Base-by-base conservation (phyloP, 352 stramenopile genomes). In the Ophiocytium majus region DNA sequence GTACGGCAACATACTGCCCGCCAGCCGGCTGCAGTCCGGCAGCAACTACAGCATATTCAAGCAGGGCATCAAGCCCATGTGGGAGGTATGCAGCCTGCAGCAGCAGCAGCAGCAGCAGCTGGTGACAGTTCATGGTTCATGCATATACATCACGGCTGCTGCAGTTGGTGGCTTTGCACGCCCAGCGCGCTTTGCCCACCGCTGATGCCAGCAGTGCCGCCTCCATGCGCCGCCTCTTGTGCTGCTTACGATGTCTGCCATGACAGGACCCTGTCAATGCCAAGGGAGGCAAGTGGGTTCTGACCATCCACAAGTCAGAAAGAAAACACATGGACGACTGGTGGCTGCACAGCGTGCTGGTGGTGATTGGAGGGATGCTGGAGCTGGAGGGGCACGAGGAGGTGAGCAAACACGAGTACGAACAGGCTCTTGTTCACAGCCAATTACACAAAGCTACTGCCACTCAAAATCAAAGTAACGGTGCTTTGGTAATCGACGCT, bases 31-130 rank as follows among this genome's bases (percentile, higher is more conserved):
- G 49, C 90, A 93, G 71, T 91, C 95, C 17, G 93, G 94, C 87
- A 97, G 93, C 88, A 98, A 99, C 92, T 99, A 98, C 90, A 95
- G 98, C 89, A 91, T 99, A 85, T 99, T 99, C 89, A 97, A 97
- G 89, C 92, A 98, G 71, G 95, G 96, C 74, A 94, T 98, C 64
- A 92, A 95, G 80, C 96, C 96, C 32, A 98, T 98, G 94, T 99
- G 96, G 96, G 96, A 99, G 91, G 96, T 98, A 89, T 92, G 93
- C 32, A 91, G 93, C 57, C 98, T 98, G 90, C 9, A 14, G 5
- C 14, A 14, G 5, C 43, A 57, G 43, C 5, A 14, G 14, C 43
- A 57, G 43, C 43, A 57, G 5, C 43, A 14, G 5, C 43, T 57
- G 43, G 14, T 57, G 43, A 57, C n/a, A n/a, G n/a, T n/a, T n/a